Conservation (phyloP, 257 asterid species). For the Rehmannia glutinosa region DNA sequence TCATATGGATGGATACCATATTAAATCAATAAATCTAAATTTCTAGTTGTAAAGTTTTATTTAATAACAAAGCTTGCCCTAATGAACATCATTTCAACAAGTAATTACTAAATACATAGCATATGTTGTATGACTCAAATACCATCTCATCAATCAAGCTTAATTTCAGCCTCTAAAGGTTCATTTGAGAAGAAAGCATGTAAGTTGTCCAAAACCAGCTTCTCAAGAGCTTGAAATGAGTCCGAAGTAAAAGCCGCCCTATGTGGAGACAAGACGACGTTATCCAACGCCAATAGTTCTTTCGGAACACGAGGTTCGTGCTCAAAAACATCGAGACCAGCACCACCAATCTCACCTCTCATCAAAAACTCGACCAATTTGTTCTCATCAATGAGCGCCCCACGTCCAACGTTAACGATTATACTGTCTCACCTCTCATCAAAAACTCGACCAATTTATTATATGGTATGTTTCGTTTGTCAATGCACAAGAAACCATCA, state of each 20-base stretch:
- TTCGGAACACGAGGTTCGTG: conserved; percentile 60
- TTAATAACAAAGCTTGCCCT: not conserved
- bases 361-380: conserved; percentile 44
- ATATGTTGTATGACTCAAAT: not conserved
- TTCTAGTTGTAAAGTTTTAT: too few relatives aligned
- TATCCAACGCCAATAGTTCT: conserved; percentile 47
- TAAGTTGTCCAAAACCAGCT: conserved; percentile 30
- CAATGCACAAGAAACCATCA: conserved; percentile 45
- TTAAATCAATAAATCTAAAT: too few relatives aligned
- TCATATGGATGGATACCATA: too few relatives aligned
- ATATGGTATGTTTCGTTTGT: conserved; percentile 49
- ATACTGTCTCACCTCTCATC: conserved; percentile 44
- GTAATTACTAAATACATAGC: not conserved
- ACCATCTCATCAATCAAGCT: not conserved
- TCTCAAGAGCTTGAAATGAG: conserved; percentile 24
- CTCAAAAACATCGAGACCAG: conserved; percentile 75
- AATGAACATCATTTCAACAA: not conserved
- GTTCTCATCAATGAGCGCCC: conserved; percentile 52
- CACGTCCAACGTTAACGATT: conserved; percentile 65
- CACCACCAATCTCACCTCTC: conserved; percentile 60
- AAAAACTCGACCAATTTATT: conserved; percentile 38
- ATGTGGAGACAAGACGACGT: conserved; percentile 66
- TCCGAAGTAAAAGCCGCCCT: conserved; percentile 36
- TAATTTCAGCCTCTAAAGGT: conserved; percentile 41
- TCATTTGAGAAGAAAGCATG: conserved; percentile 57